Percentiles rank a stretch among this genome's conserved stretches.
phyloP scores from a whole-genome alignment of 345 rosid genomes.

The Excoecaria agallocha region DNA sequence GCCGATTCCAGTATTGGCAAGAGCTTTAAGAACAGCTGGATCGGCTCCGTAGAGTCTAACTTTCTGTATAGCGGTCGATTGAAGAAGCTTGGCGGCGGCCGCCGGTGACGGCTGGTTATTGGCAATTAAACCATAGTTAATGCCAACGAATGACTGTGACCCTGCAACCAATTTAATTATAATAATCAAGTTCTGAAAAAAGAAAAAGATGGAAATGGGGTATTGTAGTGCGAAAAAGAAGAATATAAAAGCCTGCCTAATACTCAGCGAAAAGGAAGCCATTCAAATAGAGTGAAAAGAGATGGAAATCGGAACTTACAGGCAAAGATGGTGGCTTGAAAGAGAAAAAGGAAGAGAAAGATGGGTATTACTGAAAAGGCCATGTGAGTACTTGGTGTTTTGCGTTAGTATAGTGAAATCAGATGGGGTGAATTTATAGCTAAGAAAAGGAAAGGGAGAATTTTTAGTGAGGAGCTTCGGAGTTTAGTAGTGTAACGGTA shows the following conservation, averaged over 20 bases:
- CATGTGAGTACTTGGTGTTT: background rate
- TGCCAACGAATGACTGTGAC: slow-evolving; percentile 70
- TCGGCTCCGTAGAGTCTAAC: slow-evolving; percentile 75
- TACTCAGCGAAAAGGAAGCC: background rate
- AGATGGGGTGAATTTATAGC: too few relatives aligned
- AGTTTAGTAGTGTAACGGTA: too few relatives aligned
- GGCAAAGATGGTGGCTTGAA: slow-evolving; percentile 30
- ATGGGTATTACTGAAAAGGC: slow-evolving; percentile 14
- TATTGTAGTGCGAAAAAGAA: background rate
- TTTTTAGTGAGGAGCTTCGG: too few relatives aligned
- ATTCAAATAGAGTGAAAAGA: background rate
- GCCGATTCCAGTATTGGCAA: slow-evolving; percentile 74
- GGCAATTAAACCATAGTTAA: slow-evolving; percentile 81
- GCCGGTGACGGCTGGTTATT: slow-evolving; percentile 77
- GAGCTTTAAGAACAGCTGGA: slow-evolving; percentile 64
- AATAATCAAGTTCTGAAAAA: too few relatives aligned
- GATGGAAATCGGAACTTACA: slow-evolving; percentile 35
- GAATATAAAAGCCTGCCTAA: background rate
- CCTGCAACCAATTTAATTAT: slow-evolving; percentile 32
- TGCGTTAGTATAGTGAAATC: too few relatives aligned
- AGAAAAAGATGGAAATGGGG: too few relatives aligned
- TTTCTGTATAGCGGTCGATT: slow-evolving; percentile 66
- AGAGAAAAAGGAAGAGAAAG: slow-evolving; percentile 37
- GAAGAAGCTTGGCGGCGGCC: slow-evolving; percentile 72
- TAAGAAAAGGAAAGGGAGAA: too few relatives aligned